Evolutionary conservation across 495 filamentous ascomycete species (phyloP).

Genomic region (Aspergillus ellipticus): DNA sequence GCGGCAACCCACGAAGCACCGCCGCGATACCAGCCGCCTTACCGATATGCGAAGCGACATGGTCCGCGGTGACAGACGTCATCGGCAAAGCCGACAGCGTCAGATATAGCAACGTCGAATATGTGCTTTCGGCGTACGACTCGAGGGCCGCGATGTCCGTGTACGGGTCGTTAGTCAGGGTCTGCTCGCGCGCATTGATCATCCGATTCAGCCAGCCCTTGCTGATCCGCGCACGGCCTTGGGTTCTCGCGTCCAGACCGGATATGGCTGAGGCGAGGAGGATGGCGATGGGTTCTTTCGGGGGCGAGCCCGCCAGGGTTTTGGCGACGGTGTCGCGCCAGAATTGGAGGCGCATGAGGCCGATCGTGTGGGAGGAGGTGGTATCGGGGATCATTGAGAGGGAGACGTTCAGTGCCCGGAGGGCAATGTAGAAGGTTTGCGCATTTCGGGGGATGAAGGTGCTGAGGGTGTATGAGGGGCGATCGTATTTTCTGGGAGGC

Average conservation of each 20-base stretch:
- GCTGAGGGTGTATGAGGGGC: constrained; percentile 80
- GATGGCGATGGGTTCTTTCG: constrained; percentile 87
- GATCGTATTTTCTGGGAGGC: constrained; percentile 74
- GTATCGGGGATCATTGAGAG: constrained; percentile 83
- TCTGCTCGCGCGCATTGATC: constrained; percentile 73
- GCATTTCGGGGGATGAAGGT: constrained; percentile 71
- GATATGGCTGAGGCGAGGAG: constrained; percentile 68
- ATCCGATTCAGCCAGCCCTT: constrained; percentile 79
- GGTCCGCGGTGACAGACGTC: constrained; percentile 79
- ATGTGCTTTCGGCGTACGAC: constrained; percentile 88
- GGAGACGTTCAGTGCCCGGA: constrained; percentile 91
- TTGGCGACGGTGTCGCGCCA: constrained; percentile 82
- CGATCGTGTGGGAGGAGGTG: constrained; percentile 75
- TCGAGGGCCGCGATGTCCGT: constrained; percentile 69
- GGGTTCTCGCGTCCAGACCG: constrained; percentile 53
- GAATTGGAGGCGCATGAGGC: constrained; percentile 86
- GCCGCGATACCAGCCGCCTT: constrained; percentile 88
- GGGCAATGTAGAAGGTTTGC: constrained; percentile 79
- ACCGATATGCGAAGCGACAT: constrained; percentile 89
- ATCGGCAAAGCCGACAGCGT: constrained; percentile 74
- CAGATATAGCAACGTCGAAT: constrained; percentile 88
- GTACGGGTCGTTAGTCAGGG: constrained; percentile 81
- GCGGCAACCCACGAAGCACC: constrained; percentile 74
- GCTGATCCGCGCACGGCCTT: constrained; percentile 57
- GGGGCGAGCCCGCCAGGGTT: constrained; percentile 67